These are phyloP conservation scores for Coix lacrymajobi DNA, from an alignment of 176 grass and related monocot species.

Conservation along the genomic window DNA sequence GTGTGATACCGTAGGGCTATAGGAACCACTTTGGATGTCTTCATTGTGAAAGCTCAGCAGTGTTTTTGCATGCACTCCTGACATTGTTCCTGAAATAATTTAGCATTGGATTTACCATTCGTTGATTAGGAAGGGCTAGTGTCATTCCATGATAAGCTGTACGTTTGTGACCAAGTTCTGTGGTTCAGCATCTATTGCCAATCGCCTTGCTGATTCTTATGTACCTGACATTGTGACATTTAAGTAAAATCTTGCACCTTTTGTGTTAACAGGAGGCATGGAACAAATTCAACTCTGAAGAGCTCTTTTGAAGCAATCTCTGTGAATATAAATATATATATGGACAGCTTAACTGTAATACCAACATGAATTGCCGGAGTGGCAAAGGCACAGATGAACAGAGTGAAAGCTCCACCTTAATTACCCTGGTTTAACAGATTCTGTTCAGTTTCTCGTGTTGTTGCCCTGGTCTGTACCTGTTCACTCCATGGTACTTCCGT, in stretches of 20 bases:
- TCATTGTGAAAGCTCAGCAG: too few species aligned
- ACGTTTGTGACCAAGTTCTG: neutral
- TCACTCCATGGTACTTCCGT: neutral
- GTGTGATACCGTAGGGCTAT: neutral
- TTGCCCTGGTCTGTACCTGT: neutral
- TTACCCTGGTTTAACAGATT: neutral
- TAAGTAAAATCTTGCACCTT: neutral
- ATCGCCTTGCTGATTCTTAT: neutral
- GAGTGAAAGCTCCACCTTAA: neutral
- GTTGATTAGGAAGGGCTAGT: neutral
- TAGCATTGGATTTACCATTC: neutral
- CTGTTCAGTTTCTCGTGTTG: neutral
- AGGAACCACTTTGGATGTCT: neutral
- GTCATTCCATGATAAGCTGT: neutral
- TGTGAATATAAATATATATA: conserved; percentile 17
- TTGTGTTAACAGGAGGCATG: conserved; percentile 51
- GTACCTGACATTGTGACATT: neutral
- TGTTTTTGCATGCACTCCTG: too few species aligned
- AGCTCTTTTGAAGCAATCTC: conserved; percentile 45
- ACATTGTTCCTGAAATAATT: neutral
- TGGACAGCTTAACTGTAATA: conserved; percentile 23
- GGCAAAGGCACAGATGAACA: neutral
- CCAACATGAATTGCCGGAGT: neutral
- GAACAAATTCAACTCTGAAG: conserved; percentile 68
- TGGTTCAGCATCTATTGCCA: neutral